Base-by-base conservation (phyloP, 75 land plant species). In the Adiantum capillusveneris region DNA sequence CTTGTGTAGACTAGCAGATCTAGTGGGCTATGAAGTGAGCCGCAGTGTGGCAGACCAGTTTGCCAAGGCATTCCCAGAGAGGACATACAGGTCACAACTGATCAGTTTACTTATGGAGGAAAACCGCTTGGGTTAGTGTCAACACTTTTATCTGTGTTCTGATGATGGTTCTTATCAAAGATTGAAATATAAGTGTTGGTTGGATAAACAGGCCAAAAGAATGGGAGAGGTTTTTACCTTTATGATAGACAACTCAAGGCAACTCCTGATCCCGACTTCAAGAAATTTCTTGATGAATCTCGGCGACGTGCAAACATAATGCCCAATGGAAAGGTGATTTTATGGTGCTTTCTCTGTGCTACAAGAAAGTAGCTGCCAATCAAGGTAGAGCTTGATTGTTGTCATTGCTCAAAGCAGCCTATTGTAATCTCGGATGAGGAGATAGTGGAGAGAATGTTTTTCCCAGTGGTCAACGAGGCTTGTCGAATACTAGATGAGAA, bases 301-400 rank as follows among this genome's bases (percentile, higher is more conserved):
- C 76, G 73, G 59, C 74, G 65, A 36, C 70, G 57, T 29, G 43
- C 85, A 26, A 80, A 77, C 17, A 59, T 86, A 71, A 83, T 89
- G 87, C 89, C 84, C 57, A 77, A 69, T 56, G 88, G 88, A 70
- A 94, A 94, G 96, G 98, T 93, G 1, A n/a, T n/a, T n/a, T n/a
- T n/a, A 16, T 29, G 37, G 30, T 29, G 12, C 27, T 41, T 41
- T 61, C 18, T 24, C 73, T 11, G 73, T 70, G n/a, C n/a, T n/a
- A n/a, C n/a, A n/a, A n/a, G n/a, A n/a, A n/a, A n/a, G n/a, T 9
- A 13, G 42, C 13, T 13, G 13, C 42, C 13, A 9, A 9, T 39
- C 13, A 39, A 9, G 12, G 12, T 9, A 39, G 42, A 9, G 42
- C 13, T 7, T 39, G 13, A 9, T 39, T 39, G 12, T 39, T 39